Percentiles rank a stretch among this genome's conserved stretches.
These are phyloP conservation scores for Hyphochytrium catenoides DNA, from an alignment of 352 stramenopile species.

Conservation along the genomic window DNA sequence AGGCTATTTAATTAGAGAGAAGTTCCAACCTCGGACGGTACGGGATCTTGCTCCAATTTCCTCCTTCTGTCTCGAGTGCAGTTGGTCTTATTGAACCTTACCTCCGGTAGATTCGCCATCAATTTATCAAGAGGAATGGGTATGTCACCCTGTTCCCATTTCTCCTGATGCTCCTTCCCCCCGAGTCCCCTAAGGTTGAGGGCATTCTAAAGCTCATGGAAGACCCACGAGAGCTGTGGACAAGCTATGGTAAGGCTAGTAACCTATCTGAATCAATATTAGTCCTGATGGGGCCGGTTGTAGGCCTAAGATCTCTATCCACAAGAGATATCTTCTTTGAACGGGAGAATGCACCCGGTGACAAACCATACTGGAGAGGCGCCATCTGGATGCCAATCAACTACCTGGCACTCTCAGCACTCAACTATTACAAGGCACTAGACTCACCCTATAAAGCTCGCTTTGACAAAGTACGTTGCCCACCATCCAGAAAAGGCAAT, in stretches of 20 bases:
- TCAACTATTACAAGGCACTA: slow-evolving; percentile 38
- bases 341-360: slow-evolving; percentile 57
- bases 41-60: background rate
- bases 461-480: too few species aligned
- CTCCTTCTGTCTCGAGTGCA: slow-evolving; percentile 1
- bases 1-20: slow-evolving; percentile 34
- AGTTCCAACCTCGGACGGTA: slow-evolving; percentile 29
- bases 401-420: slow-evolving; percentile 59
- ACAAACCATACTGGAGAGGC: slow-evolving; percentile 76
- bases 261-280: too few species aligned
- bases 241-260: too few species aligned
- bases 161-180: slow-evolving; percentile 33
- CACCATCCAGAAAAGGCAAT: too few species aligned
- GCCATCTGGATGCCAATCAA: slow-evolving; percentile 84
- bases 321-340: slow-evolving; percentile 58
- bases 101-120: slow-evolving; percentile 16
- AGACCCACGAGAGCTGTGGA: slow-evolving; percentile 37
- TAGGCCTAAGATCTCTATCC: slow-evolving; percentile 62
- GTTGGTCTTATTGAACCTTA: slow-evolving; percentile 1
- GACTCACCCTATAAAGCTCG: too few species aligned
- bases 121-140: slow-evolving; percentile 50
- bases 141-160: slow-evolving; percentile 68
- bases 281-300: too few species aligned
- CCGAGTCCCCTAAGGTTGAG: slow-evolving; percentile 30
- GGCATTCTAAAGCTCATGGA: slow-evolving; percentile 27